Conservation (phyloP, 129 eudicot species). For the Saposhnikovia divaricata region DNA sequence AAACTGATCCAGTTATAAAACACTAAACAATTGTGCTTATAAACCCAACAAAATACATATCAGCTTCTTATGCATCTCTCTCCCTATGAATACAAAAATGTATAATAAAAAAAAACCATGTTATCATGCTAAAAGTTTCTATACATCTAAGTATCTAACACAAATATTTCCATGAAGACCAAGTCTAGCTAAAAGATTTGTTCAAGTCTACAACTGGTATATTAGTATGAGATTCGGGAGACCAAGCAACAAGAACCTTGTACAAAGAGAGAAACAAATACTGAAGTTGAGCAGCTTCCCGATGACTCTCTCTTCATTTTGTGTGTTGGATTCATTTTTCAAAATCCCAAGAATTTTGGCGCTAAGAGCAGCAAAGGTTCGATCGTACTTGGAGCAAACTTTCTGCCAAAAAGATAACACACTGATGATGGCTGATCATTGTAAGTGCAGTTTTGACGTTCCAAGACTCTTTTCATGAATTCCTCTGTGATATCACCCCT, state of each 20-base stretch:
- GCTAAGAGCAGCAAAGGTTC: conserved; percentile 27
- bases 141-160: background rate
- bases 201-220: background rate
- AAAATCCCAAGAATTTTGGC: conserved; percentile 20
- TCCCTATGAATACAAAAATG: background rate
- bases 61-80: background rate
- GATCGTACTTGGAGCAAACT: conserved; percentile 25
- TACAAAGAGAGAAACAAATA: background rate
- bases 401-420: conserved; percentile 34
- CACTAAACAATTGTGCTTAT: background rate
- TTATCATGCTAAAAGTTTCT: background rate
- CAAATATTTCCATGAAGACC: background rate
- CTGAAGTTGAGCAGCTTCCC: background rate
- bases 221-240: background rate
- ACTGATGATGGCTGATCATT: conserved; percentile 23
- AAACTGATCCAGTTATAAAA: background rate
- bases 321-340: background rate
- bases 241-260: background rate
- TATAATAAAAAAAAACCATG: background rate
- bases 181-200: background rate
- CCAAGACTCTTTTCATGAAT: conserved; percentile 15
- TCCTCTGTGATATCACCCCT: conserved; percentile 25
- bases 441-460: conserved; percentile 19
- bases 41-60: background rate
- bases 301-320: background rate